phyloP scores from a whole-genome alignment of 345 rosid genomes.

The Euclidium syriacum region DNA sequence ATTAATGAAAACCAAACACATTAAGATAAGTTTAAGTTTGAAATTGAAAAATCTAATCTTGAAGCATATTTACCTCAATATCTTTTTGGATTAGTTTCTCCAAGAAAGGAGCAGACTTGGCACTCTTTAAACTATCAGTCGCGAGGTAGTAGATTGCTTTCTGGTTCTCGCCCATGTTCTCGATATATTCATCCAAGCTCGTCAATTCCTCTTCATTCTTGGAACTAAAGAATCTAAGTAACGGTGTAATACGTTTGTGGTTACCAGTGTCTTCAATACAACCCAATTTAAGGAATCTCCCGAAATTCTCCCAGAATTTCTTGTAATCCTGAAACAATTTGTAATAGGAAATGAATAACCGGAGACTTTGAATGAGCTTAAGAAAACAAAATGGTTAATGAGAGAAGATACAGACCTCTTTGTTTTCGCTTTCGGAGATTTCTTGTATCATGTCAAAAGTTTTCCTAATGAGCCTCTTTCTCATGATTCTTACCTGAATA shows the following conservation, averaged over 20 bases:
- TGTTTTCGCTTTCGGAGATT: constrained; percentile 72
- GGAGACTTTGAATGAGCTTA: not conserved
- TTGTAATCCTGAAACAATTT: constrained; percentile 69
- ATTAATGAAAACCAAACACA: not conserved
- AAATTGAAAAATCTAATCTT: not conserved
- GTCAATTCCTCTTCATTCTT: constrained; percentile 80
- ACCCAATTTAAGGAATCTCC: constrained; percentile 86
- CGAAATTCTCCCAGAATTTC: constrained; percentile 98
- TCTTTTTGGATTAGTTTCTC: constrained; percentile 90
- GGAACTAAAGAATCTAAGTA: constrained; percentile 74
- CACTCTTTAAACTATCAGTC: constrained; percentile 90
- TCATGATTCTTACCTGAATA: constrained; percentile 84
- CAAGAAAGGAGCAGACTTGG: constrained; percentile 89
- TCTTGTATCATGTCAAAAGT: constrained; percentile 97
- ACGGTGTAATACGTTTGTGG: constrained; percentile 87
- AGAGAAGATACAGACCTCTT: constrained; percentile 51
- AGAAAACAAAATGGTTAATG: not conserved
- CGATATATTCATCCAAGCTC: constrained; percentile 82
- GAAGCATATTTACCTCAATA: constrained; percentile 58
- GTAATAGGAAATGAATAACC: constrained; percentile 1
- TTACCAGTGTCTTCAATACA: constrained; percentile 95
- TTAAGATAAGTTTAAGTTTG: not conserved
- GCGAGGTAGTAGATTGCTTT: constrained; percentile 95
- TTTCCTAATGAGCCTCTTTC: constrained; percentile 94
- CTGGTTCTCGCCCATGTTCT: constrained; percentile 94